These are phyloP conservation scores for Fragosphaeria purpurea DNA, from an alignment of 2,329 filamentous ascomycete species.

Conservation along the genomic window DNA sequence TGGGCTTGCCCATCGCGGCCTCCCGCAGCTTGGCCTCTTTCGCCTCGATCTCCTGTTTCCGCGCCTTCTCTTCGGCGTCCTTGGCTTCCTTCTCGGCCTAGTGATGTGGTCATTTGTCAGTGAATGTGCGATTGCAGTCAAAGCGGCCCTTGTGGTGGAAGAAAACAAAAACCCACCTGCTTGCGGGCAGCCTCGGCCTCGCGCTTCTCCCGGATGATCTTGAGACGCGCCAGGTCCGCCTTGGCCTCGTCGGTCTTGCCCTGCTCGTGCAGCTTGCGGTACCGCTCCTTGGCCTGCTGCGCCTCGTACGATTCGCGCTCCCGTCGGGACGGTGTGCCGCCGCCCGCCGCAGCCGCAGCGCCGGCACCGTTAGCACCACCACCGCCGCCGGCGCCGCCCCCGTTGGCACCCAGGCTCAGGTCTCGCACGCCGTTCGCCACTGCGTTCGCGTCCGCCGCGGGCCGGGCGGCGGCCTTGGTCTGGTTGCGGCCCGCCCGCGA, in stretches of 20 bases:
- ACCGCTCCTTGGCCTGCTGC: slow-evolving; percentile 77
- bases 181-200: slow-evolving; percentile 75
- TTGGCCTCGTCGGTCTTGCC: slow-evolving; percentile 96
- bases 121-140: too few relatives aligned
- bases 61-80: slow-evolving; percentile 39
- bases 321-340: slow-evolving; percentile 32
- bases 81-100: slow-evolving; percentile 50
- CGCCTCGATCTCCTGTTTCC: slow-evolving; percentile 41
- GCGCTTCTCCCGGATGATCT: slow-evolving; percentile 73
- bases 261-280: slow-evolving; percentile 82
- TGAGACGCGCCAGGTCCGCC: slow-evolving; percentile 75
- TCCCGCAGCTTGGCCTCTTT: slow-evolving; percentile 47
- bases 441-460: slow-evolving; percentile 31
- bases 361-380: slow-evolving; percentile 24
- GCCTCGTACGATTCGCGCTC: slow-evolving; percentile 72
- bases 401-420: slow-evolving; percentile 25
- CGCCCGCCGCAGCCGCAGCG: slow-evolving; percentile 12
- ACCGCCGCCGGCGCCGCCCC: slow-evolving; percentile 38
- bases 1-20: slow-evolving; percentile 40
- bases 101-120: neutral
- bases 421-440: slow-evolving; percentile 47
- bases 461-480: slow-evolving; percentile 29
- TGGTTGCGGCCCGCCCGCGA: slow-evolving; percentile 61
- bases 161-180: slow-evolving; percentile 46
- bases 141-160: too few relatives aligned